phyloP scores from a whole-genome alignment of 257 asterid genomes.

The Anisodus acutangulus region DNA sequence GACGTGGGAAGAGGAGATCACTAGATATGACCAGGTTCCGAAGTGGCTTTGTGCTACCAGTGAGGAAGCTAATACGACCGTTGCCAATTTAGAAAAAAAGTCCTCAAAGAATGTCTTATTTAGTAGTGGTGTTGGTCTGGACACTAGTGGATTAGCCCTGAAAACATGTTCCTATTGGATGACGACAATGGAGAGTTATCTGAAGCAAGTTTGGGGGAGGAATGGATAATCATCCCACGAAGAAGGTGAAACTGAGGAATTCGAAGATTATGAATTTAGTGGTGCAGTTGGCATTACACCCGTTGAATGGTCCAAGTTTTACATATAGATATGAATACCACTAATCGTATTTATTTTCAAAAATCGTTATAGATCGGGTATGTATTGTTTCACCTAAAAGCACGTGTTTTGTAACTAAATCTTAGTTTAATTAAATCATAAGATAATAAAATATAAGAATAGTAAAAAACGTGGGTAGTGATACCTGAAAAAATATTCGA shows the following conservation, averaged over 20 bases:
- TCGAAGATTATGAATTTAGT: constrained; percentile 73
- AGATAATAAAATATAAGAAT: no score
- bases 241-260: constrained; percentile 76
- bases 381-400: no score
- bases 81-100: constrained; percentile 78
- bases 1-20: constrained; percentile 82
- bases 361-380: no score
- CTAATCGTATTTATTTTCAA: no score
- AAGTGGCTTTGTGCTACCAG: constrained; percentile 85
- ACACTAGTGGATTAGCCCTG: constrained; percentile 59
- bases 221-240: constrained; percentile 69
- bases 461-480: no score
- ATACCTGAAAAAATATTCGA: no score
- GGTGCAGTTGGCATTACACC: constrained; percentile 52
- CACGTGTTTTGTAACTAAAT: no score
- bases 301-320: constrained; percentile 12
- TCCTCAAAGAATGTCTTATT: constrained; percentile 47
- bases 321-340: no score
- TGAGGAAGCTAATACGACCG: constrained; percentile 68
- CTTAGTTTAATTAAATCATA: no score
- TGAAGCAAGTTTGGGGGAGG: constrained; percentile 81
- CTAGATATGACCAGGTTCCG: constrained; percentile 83
- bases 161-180: constrained; percentile 71
- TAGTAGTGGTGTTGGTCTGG: not conserved
- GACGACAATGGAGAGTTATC: constrained; percentile 82